These are phyloP conservation scores for Cordyceps militaris DNA, from an alignment of 2,329 filamentous ascomycete species.

Conservation along the genomic window DNA sequence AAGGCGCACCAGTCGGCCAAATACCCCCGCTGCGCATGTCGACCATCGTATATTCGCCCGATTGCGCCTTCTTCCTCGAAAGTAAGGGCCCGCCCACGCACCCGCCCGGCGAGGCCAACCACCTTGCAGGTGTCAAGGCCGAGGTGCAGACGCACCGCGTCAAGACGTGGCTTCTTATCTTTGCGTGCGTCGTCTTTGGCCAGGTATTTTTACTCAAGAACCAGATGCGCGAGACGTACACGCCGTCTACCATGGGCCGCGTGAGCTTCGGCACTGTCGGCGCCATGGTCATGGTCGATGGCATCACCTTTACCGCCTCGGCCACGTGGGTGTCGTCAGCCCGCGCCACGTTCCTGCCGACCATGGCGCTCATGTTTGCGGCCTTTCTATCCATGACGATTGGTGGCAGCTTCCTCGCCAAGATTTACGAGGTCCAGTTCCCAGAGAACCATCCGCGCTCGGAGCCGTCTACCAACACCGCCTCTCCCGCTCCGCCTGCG, in stretches of 20 bases:
- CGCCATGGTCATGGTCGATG: conserved; percentile 57
- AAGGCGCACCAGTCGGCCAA: conserved; percentile 49
- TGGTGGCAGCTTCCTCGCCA: conserved; percentile 50
- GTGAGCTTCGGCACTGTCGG: conserved; percentile 58
- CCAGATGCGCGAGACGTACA: conserved; percentile 60
- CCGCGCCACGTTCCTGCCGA: conserved; percentile 48
- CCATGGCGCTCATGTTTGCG: conserved; percentile 44
- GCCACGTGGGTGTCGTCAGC: conserved; percentile 50
- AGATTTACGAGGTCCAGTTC: conserved; percentile 52
- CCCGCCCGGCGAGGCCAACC: conserved; percentile 42
- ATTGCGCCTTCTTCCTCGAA: conserved; percentile 60
- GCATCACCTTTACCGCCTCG: conserved; percentile 50
- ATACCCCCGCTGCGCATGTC: conserved; percentile 55
- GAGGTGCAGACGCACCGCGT: conserved; percentile 51
- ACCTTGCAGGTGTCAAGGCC: conserved; percentile 54
- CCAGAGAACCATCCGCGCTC: conserved; percentile 48
- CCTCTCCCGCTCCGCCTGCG: conserved; percentile 24
- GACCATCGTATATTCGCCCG: conserved; percentile 58
- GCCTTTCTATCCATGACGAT: conserved; percentile 51
- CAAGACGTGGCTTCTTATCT: conserved; percentile 52
- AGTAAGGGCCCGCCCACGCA: conserved; percentile 55
- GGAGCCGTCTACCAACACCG: conserved; percentile 27
- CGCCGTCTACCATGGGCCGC: conserved; percentile 59
- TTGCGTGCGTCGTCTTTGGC: conserved; percentile 49
- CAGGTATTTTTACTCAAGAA: conserved; percentile 56